Conservation (phyloP, 805 yeast genomes). For the Wickerhamiella australiensis region DNA sequence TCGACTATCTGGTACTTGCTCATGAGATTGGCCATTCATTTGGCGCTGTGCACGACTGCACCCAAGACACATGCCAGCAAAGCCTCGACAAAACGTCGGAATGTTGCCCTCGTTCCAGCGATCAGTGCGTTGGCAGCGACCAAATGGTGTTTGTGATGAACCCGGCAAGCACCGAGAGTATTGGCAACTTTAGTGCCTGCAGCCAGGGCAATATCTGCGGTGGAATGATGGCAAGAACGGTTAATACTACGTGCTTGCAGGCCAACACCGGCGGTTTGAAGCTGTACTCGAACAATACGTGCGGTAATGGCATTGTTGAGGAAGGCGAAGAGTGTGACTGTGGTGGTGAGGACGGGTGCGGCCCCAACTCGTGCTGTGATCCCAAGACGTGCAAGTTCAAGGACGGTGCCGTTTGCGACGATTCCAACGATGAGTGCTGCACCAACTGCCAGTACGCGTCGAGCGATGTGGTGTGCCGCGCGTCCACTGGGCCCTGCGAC, state of each 20-base stretch:
- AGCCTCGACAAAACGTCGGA: slow-evolving; percentile 21
- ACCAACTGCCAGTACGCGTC: slow-evolving; percentile 25
- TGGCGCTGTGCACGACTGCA: slow-evolving; percentile 34
- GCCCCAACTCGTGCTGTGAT: slow-evolving; percentile 22
- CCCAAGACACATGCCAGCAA: slow-evolving; percentile 26
- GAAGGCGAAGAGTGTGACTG: slow-evolving; percentile 33
- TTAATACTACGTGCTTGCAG: slow-evolving; percentile 23
- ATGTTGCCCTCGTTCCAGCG: slow-evolving; percentile 29
- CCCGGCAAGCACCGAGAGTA: slow-evolving; percentile 26
- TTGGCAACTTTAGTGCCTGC: slow-evolving; percentile 26
- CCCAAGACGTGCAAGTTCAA: slow-evolving; percentile 20
- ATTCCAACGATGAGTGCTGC: slow-evolving; percentile 27
- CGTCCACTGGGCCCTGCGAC: slow-evolving; percentile 28
- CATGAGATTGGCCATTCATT: slow-evolving; percentile 33
- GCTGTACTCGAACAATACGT: slow-evolving; percentile 25
- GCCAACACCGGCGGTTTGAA: slow-evolving; percentile 17
- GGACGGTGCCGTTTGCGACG: slow-evolving; percentile 20
- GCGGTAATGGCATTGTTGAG: slow-evolving; percentile 32
- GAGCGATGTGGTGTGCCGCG: slow-evolving; percentile 24
- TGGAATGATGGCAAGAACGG: slow-evolving; percentile 22
- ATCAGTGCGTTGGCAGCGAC: slow-evolving; percentile 27
- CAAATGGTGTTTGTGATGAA: slow-evolving; percentile 28
- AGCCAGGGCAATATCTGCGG: slow-evolving; percentile 29
- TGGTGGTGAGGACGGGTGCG: slow-evolving; percentile 29
- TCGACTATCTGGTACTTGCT: slow-evolving; percentile 30